Conservation (phyloP, 306 rosid genomes). For the Vigna unguiculata region DNA sequence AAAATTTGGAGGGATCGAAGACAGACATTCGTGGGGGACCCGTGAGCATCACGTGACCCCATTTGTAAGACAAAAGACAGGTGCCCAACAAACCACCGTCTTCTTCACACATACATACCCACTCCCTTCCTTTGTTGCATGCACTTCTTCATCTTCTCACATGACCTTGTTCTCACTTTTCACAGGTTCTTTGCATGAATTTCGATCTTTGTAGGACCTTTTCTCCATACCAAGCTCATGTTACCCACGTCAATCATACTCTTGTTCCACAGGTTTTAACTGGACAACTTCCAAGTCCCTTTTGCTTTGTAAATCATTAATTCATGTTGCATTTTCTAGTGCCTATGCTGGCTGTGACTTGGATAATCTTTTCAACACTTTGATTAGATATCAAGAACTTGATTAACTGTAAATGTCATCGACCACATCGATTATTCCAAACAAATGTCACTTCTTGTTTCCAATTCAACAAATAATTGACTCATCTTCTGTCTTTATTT, state of each 20-base stretch:
- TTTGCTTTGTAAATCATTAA: constrained; percentile 25
- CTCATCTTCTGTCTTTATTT: constrained; percentile 23
- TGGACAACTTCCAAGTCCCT: constrained; percentile 42
- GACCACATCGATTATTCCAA: neutral
- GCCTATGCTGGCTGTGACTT: neutral
- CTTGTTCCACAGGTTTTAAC: constrained; percentile 32
- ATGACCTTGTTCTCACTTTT: constrained; percentile 55
- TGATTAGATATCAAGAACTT: constrained; percentile 27
- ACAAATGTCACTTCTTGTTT: constrained; percentile 34
- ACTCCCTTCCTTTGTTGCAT: constrained; percentile 21
- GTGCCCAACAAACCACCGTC: constrained; percentile 55
- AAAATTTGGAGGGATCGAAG: constrained; percentile 61
- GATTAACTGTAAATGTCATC: constrained; percentile 37
- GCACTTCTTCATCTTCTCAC: constrained; percentile 33
- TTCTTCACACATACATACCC: constrained; percentile 2
- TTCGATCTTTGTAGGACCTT: constrained; percentile 46
- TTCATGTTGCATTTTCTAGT: constrained; percentile 12
- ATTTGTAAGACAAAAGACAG: constrained; percentile 51
- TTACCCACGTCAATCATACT: constrained; percentile 37
- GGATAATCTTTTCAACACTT: neutral
- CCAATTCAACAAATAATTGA: constrained; percentile 28
- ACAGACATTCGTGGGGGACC: constrained; percentile 79
- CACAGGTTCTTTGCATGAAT: constrained; percentile 29
- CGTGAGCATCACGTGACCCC: constrained; percentile 71
- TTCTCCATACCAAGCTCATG: constrained; percentile 27